Evolutionary conservation across 2,329 filamentous ascomycete genomes (phyloP), one percentile per base, ranked within the genome.

Genomic region (Apiospora arundinis): DNA sequence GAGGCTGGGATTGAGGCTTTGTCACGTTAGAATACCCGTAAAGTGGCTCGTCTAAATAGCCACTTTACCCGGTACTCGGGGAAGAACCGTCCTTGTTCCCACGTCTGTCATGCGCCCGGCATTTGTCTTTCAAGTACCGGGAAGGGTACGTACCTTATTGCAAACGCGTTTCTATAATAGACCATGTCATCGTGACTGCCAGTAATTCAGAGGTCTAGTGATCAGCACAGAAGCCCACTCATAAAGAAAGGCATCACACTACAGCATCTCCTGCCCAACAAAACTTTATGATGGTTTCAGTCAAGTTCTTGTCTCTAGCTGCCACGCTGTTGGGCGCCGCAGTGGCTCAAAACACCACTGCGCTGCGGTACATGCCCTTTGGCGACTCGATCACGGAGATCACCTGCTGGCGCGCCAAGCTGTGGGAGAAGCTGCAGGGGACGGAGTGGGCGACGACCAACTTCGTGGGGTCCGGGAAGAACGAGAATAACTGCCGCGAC

Each of bases 311-410:
- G 46, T 70, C 75, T 11, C 52, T 77, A 7, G 75, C 73, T 9
- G 75, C 73, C 8, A 70, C 71, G 21, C 70, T 73, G 46, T 71
- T 74, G 21, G 69, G 70, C 23, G 75, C 60, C 1, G 75, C 71
- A 25, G 70, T 67, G 66, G 78, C 76, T 4, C 78, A 80, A 70
- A 77, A 76, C 63, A 70, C 74, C 14, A 78, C 71, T 23, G 45
- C 66, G 1, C 74, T 81, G 23, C 75, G 77, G 14, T 81, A 78
- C 63, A 84, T 85, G 83, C 83, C 83, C 12, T 83, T 85, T 65
- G 83, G 83, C 60, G 82, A 84, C 77, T 82, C 79, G 66, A 84
- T 84, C 74, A 84, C 82, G 1, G 82, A 85, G 71, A 83, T 82
- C 74, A 77, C 82, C 68, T 85, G 83, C 78, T 85, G 83, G 82